Percentiles rank a stretch among this genome's conserved stretches.
These are phyloP conservation scores for Phytopythium mirpurense DNA, from an alignment of 352 stramenopile genomes.

Conservation along the genomic window DNA sequence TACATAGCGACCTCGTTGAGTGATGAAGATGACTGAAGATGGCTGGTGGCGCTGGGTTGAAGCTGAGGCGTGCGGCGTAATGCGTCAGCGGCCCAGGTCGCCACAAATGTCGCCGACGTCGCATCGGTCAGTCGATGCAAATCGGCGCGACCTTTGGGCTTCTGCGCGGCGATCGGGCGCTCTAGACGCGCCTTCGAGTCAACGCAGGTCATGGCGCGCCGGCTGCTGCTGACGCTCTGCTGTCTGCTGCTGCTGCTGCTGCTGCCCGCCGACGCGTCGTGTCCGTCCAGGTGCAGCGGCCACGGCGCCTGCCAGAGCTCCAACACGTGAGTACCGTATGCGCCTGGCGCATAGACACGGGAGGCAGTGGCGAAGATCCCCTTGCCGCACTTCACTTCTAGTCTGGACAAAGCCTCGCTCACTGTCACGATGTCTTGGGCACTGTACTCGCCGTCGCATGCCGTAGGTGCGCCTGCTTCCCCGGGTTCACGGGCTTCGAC, in stretches of 20 bases:
- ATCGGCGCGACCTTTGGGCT: neutral
- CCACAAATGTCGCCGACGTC: too few relatives aligned
- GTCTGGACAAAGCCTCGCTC: neutral
- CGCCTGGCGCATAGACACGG: neutral
- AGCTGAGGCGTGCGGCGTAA: neutral
- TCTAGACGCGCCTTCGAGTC: too few relatives aligned
- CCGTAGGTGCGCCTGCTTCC: slow-evolving; percentile 76
- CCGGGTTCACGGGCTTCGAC: slow-evolving; percentile 84
- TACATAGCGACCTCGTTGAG: too few relatives aligned
- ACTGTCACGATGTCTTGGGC: slow-evolving; percentile 17
- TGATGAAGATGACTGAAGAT: too few relatives aligned
- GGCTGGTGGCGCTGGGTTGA: too few relatives aligned
- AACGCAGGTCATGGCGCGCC: neutral
- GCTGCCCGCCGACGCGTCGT: slow-evolving; percentile 15
- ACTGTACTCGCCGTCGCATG: too few relatives aligned
- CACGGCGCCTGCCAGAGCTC: slow-evolving; percentile 45
- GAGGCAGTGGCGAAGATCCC: neutral
- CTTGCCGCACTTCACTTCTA: slow-evolving; percentile 5
- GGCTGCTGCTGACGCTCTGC: slow-evolving; percentile 4
- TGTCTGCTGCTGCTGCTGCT: slow-evolving; percentile 11
- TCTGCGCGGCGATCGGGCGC: neutral
- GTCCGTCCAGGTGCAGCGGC: slow-evolving; percentile 61
- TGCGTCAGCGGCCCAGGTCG: slow-evolving; percentile 5
- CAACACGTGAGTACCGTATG: slow-evolving; percentile 53
- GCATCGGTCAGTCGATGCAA: neutral